phyloP scores from a whole-genome alignment of 2,329 filamentous ascomycete genomes.

The Raffaelea albimanens region DNA sequence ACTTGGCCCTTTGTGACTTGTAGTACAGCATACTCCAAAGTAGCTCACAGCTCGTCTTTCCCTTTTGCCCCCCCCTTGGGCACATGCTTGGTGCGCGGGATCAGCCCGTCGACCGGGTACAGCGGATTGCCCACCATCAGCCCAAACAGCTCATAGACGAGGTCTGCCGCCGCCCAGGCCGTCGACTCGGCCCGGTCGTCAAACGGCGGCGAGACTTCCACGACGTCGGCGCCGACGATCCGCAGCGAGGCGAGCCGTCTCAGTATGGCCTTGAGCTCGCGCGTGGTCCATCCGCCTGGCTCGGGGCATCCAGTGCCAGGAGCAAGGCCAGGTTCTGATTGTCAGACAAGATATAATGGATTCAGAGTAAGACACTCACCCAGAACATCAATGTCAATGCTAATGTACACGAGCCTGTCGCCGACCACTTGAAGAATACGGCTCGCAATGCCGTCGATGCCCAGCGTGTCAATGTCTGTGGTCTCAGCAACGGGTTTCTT shows the following conservation, averaged over 20 bases:
- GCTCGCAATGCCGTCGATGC: not conserved
- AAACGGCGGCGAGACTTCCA: not conserved
- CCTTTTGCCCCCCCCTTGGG: too few relatives aligned
- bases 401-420: not conserved
- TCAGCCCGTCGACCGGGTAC: not conserved
- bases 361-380: not conserved
- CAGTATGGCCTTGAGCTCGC: not conserved
- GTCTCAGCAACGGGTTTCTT: not conserved
- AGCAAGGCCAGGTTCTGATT: not conserved
- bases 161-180: not conserved
- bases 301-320: not conserved
- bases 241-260: not conserved
- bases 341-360: not conserved
- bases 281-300: not conserved
- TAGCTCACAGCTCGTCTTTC: too few relatives aligned
- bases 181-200: not conserved
- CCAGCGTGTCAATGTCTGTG: not conserved
- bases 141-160: not conserved
- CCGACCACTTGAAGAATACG: not conserved
- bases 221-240: not conserved
- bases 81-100: not conserved
- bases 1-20: too few relatives aligned
- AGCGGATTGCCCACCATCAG: not conserved
- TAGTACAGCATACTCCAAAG: too few relatives aligned
- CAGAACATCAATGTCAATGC: not conserved